Evolutionary conservation across 371 early-diverging fungal genomes (phyloP), one percentile per base, ranked within the genome.

Genomic region (Coemansia sp.): DNA sequence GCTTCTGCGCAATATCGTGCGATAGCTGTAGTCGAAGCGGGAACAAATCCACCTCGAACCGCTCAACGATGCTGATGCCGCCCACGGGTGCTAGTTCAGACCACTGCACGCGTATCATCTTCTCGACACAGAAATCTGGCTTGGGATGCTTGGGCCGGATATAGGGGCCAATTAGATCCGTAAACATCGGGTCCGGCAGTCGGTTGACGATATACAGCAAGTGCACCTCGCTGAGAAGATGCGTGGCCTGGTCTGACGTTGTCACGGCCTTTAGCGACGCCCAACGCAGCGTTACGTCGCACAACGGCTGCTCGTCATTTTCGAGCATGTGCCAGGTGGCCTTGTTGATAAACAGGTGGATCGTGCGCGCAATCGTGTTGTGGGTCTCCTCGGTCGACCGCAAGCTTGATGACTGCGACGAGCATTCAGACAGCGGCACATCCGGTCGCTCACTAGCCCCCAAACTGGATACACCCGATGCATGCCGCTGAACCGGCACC

Each of bases 61-160:
- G 91, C 57, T 94, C 93, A 26, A 94, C 85, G 10, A 95, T 86
- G 5, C 82, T 83, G 59, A 94, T 94, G 5, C 94, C 94, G 33
- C 88, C 94, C 2, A 94, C 94, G 0, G 93, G 91, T 5, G 88
- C 88, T 45, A 90, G 72, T 33, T 91, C 86, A 4, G 87, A 80
- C 81, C 89, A 84, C 56, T 86, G 86, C 5, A 90, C 85, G 47
- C 90, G 81, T 5, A 95, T 71, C 93, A 93, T 93, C 77, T 92
- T 91, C 54, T 90, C 85, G 11, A 88, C 77, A 9, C 84, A 81
- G 61, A 87, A 92, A 61, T 91, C 84, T 4, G 81, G 76, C 65
- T 10, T 55, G 42, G 40, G 64, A 14, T 65, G 67, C 16, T 61
- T 66, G 11, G 84, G 81, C 8, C 81, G 81, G 30, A 68, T 68